Evolutionary conservation across 225 moss, liverwort and hornwort species (phyloP).

Genomic region (Ulota crispa): DNA sequence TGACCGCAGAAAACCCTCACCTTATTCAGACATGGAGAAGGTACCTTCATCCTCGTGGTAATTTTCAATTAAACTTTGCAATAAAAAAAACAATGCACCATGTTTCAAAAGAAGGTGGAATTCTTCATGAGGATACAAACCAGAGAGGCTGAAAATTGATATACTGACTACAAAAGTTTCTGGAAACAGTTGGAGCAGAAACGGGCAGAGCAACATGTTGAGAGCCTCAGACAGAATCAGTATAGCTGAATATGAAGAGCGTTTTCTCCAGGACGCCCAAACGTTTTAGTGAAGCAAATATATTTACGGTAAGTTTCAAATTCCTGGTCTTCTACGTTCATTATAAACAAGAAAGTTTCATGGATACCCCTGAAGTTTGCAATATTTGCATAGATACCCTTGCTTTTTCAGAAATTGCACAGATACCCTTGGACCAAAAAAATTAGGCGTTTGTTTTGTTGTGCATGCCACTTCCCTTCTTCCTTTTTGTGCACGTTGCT

Average conservation of each 20-base stretch:
- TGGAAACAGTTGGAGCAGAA: background rate
- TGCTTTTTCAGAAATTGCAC: no score
- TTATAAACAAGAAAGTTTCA: background rate
- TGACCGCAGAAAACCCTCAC: background rate
- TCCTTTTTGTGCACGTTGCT: no score
- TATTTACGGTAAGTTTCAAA: slow-evolving; percentile 6
- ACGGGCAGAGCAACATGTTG: background rate
- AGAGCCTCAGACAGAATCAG: background rate
- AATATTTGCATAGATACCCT: no score
- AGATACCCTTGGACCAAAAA: no score
- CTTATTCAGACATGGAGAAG: slow-evolving; percentile 11
- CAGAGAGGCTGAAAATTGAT: background rate
- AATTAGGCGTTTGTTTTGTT: no score
- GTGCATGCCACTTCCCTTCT: no score
- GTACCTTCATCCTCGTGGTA: slow-evolving; percentile 1
- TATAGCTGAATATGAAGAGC: background rate
- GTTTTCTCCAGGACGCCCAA: background rate
- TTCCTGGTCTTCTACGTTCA: background rate
- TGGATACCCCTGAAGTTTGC: no score
- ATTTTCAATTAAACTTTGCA: background rate
- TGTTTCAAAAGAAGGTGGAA: background rate
- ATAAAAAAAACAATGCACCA: background rate
- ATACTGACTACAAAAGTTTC: background rate
- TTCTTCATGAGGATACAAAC: background rate
- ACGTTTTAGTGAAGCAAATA: background rate